Evolutionary conservation across 2,329 filamentous ascomycete genomes (phyloP).

Genomic region (Davidsoniella eucalypti): DNA sequence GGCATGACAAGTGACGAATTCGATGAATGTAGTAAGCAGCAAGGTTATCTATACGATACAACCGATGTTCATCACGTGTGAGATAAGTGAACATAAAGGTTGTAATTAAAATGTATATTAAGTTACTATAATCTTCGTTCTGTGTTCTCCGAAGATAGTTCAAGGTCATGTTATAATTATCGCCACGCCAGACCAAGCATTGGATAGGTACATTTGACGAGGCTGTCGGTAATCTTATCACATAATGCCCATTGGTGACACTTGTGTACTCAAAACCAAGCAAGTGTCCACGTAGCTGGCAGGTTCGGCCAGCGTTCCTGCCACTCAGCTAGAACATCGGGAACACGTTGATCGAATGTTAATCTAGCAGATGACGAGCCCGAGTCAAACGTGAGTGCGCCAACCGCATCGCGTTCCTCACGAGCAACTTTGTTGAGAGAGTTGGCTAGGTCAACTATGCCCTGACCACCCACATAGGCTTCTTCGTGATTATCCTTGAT

Average conservation of each 20-base stretch:
- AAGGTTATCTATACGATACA: no score
- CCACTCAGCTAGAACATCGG: conserved; percentile 81
- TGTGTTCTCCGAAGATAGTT: conserved; percentile 7
- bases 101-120: neutral
- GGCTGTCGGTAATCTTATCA: neutral
- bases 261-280: conserved; percentile 54
- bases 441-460: conserved; percentile 81
- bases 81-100: no score
- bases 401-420: conserved; percentile 55
- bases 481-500: conserved; percentile 98
- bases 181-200: neutral
- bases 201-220: neutral
- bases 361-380: conserved; percentile 49
- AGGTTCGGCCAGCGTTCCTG: conserved; percentile 88
- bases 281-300: conserved; percentile 83
- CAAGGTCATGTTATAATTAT: neutral
- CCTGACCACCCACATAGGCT: conserved; percentile 73
- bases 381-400: conserved; percentile 49
- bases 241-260: conserved; percentile 13
- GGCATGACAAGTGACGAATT: no score
- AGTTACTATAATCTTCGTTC: neutral
- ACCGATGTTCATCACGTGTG: no score
- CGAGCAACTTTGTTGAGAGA: conserved; percentile 64
- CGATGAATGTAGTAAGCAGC: no score
- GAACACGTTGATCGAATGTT: conserved; percentile 83